A percentile compares a stretch with the other conserved stretches of the same genome.
These are phyloP conservation scores for Schizopora paradoxa DNA, from an alignment of 1,284 basidiomycete species.

Conservation along the genomic window DNA sequence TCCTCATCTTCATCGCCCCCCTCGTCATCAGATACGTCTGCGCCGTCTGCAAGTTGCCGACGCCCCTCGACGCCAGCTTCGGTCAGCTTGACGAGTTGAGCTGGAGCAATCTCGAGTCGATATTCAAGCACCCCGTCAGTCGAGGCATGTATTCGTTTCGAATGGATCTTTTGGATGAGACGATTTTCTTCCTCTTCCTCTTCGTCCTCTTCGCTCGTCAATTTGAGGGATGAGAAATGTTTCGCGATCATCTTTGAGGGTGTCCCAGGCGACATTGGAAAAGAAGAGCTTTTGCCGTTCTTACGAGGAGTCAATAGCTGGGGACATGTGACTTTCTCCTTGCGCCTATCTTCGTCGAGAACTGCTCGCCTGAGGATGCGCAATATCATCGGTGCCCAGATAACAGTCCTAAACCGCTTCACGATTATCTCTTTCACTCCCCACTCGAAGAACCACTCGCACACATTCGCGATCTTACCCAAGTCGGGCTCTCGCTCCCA, in stretches of 20 bases:
- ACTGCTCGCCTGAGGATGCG: conserved; percentile 59
- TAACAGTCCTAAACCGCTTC: conserved; percentile 70
- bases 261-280: conserved; percentile 33
- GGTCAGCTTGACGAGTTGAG: conserved; percentile 54
- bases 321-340: conserved; percentile 12
- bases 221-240: conserved; percentile 44
- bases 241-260: conserved; percentile 52
- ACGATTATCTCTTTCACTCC: conserved; percentile 74
- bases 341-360: conserved; percentile 35
- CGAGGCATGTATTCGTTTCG: conserved; percentile 48
- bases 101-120: conserved; percentile 64
- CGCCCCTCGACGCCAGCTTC: conserved; percentile 60
- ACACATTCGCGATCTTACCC: conserved; percentile 65
- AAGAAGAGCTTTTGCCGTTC: conserved; percentile 6
- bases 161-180: conserved; percentile 43
- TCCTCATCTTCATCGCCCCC: conserved; percentile 28
- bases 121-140: conserved; percentile 70
- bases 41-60: conserved; percentile 40
- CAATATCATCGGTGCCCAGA: conserved; percentile 66
- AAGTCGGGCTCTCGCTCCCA: conserved; percentile 68
- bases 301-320: conserved; percentile 6
- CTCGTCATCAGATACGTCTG: conserved; percentile 24
- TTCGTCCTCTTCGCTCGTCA: conserved; percentile 28
- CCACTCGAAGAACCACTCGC: conserved; percentile 89
- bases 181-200: conserved; percentile 30